Percentiles rank a stretch among this genome's conserved stretches.
phyloP scores from a whole-genome alignment of 2,329 filamentous ascomycete species.

The Phyllachora maydis region DNA sequence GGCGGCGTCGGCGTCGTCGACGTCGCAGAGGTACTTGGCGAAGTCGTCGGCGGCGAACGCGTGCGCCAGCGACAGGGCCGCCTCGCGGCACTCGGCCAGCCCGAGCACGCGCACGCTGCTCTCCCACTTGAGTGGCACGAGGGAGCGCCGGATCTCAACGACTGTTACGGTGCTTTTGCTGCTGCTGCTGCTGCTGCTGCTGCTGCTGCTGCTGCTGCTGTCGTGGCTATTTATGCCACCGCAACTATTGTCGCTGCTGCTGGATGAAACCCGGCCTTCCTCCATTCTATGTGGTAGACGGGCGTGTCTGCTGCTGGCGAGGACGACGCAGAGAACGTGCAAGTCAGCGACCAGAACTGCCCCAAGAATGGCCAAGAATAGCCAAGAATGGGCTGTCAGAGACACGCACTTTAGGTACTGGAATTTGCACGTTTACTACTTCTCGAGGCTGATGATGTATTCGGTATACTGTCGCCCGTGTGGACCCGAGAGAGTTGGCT shows the following conservation, averaged over 20 bases:
- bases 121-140: constrained; percentile 30
- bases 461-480: constrained; percentile 33
- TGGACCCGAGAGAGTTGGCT: constrained; percentile 30
- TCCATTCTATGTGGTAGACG: too few species aligned
- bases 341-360: too few species aligned
- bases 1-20: constrained; percentile 34
- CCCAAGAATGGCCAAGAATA: too few species aligned
- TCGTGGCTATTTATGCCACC: too few species aligned
- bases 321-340: too few species aligned
- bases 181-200: constrained; percentile 7
- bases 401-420: too few species aligned
- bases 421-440: too few species aligned
- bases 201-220: too few species aligned
- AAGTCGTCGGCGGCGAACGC: constrained; percentile 60
- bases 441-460: constrained; percentile 25
- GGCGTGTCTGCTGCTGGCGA: too few species aligned
- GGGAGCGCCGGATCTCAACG: constrained; percentile 17
- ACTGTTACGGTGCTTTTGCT: constrained; percentile 7
- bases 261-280: too few species aligned
- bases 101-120: constrained; percentile 39
- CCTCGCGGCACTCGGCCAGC: constrained; percentile 48
- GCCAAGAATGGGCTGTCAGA: too few species aligned
- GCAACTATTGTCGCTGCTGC: too few species aligned
- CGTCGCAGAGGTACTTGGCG: constrained; percentile 54
- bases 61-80: constrained; percentile 51